A percentile compares a stretch with the other conserved stretches of the same genome.
phyloP scores from a whole-genome alignment of 805 yeast species.

The Martiniozyma abietophila region DNA sequence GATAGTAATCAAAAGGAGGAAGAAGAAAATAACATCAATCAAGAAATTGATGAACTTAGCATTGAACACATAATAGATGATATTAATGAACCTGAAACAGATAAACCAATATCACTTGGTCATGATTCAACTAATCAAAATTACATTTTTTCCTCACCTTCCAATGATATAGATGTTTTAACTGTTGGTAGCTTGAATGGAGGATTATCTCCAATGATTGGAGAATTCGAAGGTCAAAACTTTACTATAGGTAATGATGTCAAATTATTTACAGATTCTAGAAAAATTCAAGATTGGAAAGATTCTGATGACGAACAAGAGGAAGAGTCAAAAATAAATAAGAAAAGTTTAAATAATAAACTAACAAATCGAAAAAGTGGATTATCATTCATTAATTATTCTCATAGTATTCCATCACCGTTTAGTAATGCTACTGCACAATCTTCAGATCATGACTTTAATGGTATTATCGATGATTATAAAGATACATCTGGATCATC shows the following conservation, averaged over 20 bases:
- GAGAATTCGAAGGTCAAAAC: constrained; percentile 12
- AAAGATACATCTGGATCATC: constrained; percentile 5
- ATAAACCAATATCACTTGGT: no score
- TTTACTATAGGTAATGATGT: constrained; percentile 7
- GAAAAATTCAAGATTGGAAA: no score
- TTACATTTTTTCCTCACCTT: no score
- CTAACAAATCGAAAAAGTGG: not conserved
- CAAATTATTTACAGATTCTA: no score
- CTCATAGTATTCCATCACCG: no score
- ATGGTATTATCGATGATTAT: constrained; percentile 12
- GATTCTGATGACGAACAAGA: not conserved
- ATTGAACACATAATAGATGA: no score
- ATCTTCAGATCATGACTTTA: constrained; percentile 13
- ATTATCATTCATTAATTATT: no score
- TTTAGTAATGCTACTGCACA: constrained; percentile 5
- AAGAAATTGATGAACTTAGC: no score
- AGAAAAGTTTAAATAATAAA: not conserved
- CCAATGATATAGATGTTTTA: constrained; percentile 4
- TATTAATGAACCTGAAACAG: no score
- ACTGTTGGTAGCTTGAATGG: constrained; percentile 2
- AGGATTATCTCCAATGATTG: constrained; percentile 12
- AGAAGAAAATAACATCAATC: no score
- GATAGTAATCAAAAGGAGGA: no score
- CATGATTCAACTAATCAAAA: no score
- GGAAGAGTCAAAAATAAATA: not conserved